These are phyloP conservation scores for Russula lepida DNA, from an alignment of 768 basidiomycete genomes.

Conservation along the genomic window DNA sequence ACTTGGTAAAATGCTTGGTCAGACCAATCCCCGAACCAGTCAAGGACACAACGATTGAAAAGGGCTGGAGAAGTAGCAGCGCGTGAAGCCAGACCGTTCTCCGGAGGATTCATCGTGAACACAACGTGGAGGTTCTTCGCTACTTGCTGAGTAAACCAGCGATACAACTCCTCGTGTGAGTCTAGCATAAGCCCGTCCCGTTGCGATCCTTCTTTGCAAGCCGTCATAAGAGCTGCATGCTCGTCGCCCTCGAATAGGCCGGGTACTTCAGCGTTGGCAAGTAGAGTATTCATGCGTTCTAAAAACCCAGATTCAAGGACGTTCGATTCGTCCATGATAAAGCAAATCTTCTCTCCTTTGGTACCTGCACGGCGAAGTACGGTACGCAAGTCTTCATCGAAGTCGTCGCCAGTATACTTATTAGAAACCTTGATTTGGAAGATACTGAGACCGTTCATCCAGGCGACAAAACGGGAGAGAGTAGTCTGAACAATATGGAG, in stretches of 20 bases:
- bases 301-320: conserved; percentile 98
- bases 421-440: conserved; percentile 99
- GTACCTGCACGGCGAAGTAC: conserved; percentile 94
- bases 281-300: conserved; percentile 98
- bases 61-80: conserved; percentile 97
- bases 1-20: conserved; percentile 99
- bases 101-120: conserved; percentile 98
- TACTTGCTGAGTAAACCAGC: conserved; percentile 98
- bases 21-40: conserved; percentile 99
- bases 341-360: conserved; percentile 98
- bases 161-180: conserved; percentile 94
- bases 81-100: conserved; percentile 89
- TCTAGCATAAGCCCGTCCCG: conserved; percentile 97
- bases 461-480: conserved; percentile 94
- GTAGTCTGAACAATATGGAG: conserved; percentile 61
- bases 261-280: conserved; percentile 99
- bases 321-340: conserved; percentile 99
- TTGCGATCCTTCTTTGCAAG: conserved; percentile 99
- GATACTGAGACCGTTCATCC: conserved; percentile 99
- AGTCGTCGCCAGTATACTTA: conserved; percentile 97
- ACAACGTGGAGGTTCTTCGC: conserved; percentile 97
- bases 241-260: conserved; percentile 99
- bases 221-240: conserved; percentile 95
- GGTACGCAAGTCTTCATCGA: conserved; percentile 92
- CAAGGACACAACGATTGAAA: conserved; percentile 97